Conservation (phyloP, 202 grass and related monocot genomes). For the Carex sylvatica region DNA sequence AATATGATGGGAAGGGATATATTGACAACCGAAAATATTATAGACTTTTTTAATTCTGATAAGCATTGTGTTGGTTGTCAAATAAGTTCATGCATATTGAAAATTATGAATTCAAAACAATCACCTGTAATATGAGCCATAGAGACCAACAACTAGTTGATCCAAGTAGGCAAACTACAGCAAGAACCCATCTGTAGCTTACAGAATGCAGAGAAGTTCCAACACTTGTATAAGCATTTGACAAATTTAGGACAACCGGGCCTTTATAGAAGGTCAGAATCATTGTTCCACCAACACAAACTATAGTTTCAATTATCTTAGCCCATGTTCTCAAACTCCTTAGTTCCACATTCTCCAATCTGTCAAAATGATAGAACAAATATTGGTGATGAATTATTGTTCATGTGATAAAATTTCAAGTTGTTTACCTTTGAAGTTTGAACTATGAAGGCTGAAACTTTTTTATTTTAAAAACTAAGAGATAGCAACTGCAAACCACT, state of each 20-base stretch:
- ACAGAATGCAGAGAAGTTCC: neutral
- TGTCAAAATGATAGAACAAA: neutral
- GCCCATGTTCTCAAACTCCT: constrained; percentile 34
- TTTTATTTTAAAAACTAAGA: too few species aligned
- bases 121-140: constrained; percentile 57
- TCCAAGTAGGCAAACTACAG: constrained; percentile 41
- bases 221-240: neutral
- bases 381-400: too few species aligned
- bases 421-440: too few species aligned
- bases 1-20: neutral
- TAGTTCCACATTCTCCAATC: constrained; percentile 49
- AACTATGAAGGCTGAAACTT: too few species aligned
- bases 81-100: too few species aligned
- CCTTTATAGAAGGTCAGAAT: constrained; percentile 62
- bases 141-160: constrained; percentile 45
- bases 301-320: constrained; percentile 47
- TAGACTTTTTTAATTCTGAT: too few species aligned
- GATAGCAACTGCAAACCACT: too few species aligned
- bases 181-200: constrained; percentile 38
- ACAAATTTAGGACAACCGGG: constrained; percentile 25
- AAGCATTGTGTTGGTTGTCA: too few species aligned
- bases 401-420: neutral
- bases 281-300: constrained; percentile 56
- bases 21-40: too few species aligned
- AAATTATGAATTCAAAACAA: neutral